These are phyloP conservation scores for Glycine tomentella DNA, from an alignment of 306 rosid genomes.

Conservation along the genomic window DNA sequence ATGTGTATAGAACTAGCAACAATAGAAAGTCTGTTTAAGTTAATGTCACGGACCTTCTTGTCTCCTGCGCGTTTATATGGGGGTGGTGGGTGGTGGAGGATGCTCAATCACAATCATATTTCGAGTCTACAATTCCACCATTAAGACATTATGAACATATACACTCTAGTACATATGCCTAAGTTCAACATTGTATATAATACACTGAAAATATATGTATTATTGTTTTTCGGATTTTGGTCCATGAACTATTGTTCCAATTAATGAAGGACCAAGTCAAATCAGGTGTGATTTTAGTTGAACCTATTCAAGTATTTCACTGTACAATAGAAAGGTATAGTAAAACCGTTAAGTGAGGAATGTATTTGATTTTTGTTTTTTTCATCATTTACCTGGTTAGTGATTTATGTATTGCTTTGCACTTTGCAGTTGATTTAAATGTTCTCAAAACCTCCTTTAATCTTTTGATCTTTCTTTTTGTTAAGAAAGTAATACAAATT, in stretches of 20 bases:
- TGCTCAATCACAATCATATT: background rate
- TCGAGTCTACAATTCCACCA: background rate
- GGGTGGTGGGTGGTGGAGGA: background rate
- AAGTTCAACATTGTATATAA: background rate
- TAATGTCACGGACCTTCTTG: conserved; percentile 27
- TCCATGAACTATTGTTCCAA: background rate
- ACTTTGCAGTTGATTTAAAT: background rate
- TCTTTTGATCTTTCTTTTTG: background rate
- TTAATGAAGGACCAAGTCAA: background rate
- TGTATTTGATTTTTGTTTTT: background rate
- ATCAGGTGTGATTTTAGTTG: background rate
- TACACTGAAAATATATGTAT: background rate
- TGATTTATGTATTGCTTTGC: background rate
- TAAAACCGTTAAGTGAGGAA: no score
- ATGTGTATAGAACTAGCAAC: background rate
- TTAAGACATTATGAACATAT: background rate
- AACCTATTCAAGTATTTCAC: background rate
- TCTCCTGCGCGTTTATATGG: background rate
- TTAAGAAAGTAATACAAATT: no score
- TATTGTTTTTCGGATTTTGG: background rate
- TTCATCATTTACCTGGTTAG: background rate
- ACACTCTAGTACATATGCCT: background rate
- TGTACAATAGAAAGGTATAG: background rate
- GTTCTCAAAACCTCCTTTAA: no score
- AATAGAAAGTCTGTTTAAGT: background rate